Conservation (phyloP, 2,329 filamentous ascomycete genomes). For the Penicillium sp. region DNA sequence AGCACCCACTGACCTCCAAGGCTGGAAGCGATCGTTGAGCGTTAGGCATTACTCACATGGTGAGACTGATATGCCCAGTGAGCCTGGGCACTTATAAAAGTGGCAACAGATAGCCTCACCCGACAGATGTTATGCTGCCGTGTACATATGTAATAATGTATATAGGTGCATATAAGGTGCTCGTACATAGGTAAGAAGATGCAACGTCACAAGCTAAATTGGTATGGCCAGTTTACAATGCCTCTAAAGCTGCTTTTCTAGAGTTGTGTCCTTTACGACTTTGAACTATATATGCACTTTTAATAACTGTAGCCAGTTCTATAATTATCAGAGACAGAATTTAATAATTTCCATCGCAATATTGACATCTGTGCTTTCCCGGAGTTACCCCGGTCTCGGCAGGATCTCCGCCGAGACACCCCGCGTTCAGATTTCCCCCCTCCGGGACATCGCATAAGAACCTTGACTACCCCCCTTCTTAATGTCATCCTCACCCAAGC, state of each 20-base stretch:
- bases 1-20: too few species aligned
- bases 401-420: slow-evolving; percentile 4
- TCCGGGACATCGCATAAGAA: slow-evolving; percentile 1
- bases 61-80: too few species aligned
- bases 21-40: too few species aligned
- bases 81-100: too few species aligned
- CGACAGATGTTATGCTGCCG: too few species aligned
- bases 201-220: neutral
- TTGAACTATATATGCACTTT: neutral
- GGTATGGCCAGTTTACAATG: neutral
- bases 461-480: neutral
- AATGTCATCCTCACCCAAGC: slow-evolving; percentile 5
- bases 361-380: neutral
- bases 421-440: neutral
- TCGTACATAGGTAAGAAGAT: neutral
- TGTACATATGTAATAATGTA: too few species aligned
- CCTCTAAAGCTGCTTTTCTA: neutral
- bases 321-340: too few species aligned
- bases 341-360: neutral
- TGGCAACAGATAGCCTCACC: too few species aligned
- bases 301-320: neutral
- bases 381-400: slow-evolving; percentile 6
- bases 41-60: too few species aligned
- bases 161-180: too few species aligned
- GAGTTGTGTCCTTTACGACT: too few species aligned